These are phyloP conservation scores for Cyamopsis tetragonoloba DNA, from an alignment of 306 rosid genomes.

Conservation along the genomic window DNA sequence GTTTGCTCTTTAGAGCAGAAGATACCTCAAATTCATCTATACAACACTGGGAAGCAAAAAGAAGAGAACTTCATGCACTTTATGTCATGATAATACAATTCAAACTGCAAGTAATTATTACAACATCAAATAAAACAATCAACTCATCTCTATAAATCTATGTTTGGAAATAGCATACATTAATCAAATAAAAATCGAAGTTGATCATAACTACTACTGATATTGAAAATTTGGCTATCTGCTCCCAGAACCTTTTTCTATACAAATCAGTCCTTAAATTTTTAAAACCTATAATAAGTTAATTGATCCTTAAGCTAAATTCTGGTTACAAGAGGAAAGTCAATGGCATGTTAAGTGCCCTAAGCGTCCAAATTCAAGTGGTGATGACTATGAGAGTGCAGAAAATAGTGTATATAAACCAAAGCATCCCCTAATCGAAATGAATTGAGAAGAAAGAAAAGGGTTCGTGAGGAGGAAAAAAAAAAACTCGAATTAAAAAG, in stretches of 20 bases:
- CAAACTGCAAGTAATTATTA: neutral
- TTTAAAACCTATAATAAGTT: no score
- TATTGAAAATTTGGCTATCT: neutral
- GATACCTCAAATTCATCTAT: neutral
- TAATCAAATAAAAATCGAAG: neutral
- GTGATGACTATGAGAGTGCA: no score
- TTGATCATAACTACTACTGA: neutral
- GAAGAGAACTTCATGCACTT: neutral
- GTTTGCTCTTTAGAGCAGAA: neutral
- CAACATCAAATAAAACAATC: neutral
- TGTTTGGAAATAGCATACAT: neutral
- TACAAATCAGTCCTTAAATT: no score
- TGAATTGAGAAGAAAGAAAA: no score
- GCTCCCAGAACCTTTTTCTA: no score
- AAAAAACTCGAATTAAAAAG: neutral
- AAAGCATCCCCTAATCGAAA: no score
- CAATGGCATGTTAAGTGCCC: no score
- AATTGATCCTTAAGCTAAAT: no score
- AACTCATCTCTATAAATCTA: neutral
- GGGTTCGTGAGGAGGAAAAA: no score
- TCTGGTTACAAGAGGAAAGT: no score
- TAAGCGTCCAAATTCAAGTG: no score
- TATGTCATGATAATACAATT: neutral
- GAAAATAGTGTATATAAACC: no score
- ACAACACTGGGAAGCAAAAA: neutral